Evolutionary conservation across 768 basidiomycete genomes (phyloP), one percentile per base, ranked within the genome.

Genomic region (Scleroderma citrinum): DNA sequence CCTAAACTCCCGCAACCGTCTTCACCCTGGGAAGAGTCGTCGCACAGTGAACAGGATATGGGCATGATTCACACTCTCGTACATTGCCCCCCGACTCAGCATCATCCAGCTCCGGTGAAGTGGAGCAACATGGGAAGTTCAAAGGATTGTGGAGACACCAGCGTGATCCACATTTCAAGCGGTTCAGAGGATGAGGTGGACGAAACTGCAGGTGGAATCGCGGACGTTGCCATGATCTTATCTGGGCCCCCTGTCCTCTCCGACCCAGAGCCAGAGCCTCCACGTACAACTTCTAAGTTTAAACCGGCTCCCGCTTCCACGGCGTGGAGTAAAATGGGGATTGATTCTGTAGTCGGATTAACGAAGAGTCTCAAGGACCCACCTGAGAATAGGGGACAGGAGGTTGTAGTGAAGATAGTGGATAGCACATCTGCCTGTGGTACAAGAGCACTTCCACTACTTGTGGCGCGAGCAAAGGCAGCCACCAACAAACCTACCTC

Each of bases 141-240:
- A 8, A 8, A 29, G 26, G 8, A 4, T 29, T 29, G 10, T 17
- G 10, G 17, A 56, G 56, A 43, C 52, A 58, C 37, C 8, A 46
- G 10, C 44, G 53, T 50, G 13, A 63, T 63, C 23, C 62, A 44
- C 42, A 63, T 63, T 19, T 64, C 62, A 7, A 63, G 62, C 7
- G 61, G 51, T 20, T 64, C 62, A 24, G 63, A 64, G 39, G 58
- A 54, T n/a, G 60, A 55, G 35, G 16, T n/a, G 5, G 32, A 57
- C 36, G 32, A 14, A n/a, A 52, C 47, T 6, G 20, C 11, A 42
- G 50, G 53, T 10, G 48, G 36, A 12, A 46, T 37, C 51, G 62
- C 56, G 13, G 49, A 64, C 47, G 55, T 47, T 21, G 62, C 46
- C 1, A 60, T 64, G 60, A 64, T 64, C 38, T 44, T 60, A 44